Conservation (phyloP, 192 early-diverging fungal species). For the Backusella sp. region DNA sequence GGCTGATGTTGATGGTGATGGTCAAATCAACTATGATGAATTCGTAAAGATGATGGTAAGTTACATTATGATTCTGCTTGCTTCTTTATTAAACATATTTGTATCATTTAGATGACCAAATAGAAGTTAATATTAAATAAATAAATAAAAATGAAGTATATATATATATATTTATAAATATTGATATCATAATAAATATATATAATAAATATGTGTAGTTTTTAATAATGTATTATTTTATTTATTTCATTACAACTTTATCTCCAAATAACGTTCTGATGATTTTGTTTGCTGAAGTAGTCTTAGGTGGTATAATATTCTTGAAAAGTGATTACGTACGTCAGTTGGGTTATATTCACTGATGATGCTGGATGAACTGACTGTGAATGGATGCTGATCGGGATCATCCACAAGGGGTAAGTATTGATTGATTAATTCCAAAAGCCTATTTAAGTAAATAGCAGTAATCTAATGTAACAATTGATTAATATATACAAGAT, state of each 20-base stretch:
- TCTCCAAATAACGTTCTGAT: neutral
- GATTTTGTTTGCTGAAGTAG: neutral
- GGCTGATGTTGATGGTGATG: constrained; percentile 86
- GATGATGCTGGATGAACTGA: constrained; percentile 62
- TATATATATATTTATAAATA: neutral
- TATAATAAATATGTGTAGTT: neutral
- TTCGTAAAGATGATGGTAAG: constrained; percentile 81
- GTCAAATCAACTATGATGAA: constrained; percentile 90
- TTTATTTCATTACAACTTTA: neutral
- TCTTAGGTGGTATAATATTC: neutral
- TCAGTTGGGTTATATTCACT: constrained; percentile 18
- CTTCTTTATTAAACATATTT: neutral
- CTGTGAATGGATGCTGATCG: constrained; percentile 57
- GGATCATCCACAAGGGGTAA: constrained; percentile 67
- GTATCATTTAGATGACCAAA: constrained; percentile 8
- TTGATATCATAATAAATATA: neutral
- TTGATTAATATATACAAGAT: constrained; percentile 1
- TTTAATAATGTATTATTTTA: neutral
- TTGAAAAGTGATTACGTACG: neutral
- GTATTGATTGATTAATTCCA: constrained; percentile 89
- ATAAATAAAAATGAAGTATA: neutral
- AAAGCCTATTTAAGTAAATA: constrained; percentile 89
- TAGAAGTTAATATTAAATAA: constrained; percentile 1
- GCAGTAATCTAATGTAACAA: constrained; percentile 56
- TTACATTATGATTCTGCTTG: neutral